Evolutionary conservation across 768 basidiomycete species (phyloP).

Genomic region (Austroboletus eburneus): DNA sequence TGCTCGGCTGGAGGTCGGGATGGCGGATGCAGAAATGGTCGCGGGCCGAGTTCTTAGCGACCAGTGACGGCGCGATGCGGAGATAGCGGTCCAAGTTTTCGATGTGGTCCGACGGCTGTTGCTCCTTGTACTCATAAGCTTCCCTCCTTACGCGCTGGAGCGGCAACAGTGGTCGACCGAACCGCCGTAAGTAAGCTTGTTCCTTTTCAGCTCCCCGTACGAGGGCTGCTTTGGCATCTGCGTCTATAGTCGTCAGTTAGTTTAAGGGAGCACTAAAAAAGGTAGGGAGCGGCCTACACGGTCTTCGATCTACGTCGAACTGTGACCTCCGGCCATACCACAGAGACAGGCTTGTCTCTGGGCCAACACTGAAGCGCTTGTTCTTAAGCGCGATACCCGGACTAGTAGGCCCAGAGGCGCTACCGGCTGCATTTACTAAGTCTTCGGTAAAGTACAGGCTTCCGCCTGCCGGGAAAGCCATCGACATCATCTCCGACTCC

Average conservation of each 20-base stretch:
- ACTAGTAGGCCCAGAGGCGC: too few relatives aligned
- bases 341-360: not conserved
- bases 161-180: slow-evolving; percentile 2
- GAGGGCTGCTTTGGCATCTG: not conserved
- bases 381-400: slow-evolving; percentile 1
- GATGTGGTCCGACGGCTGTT: slow-evolving; percentile 2
- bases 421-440: not conserved
- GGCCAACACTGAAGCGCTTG: slow-evolving; percentile 1
- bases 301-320: slow-evolving; percentile 1
- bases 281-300: not conserved
- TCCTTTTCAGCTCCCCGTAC: not conserved
- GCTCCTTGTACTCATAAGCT: not conserved
- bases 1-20: slow-evolving; percentile 40
- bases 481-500: slow-evolving; percentile 6
- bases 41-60: slow-evolving; percentile 38
- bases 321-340: slow-evolving; percentile 2
- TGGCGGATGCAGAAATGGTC: slow-evolving; percentile 45
- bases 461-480: slow-evolving; percentile 1
- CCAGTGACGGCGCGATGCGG: slow-evolving; percentile 4
- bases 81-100: slow-evolving; percentile 2
- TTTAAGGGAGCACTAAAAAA: slow-evolving; percentile 4
- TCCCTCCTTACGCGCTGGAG: slow-evolving; percentile 2
- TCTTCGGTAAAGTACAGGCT: not conserved
- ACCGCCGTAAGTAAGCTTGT: not conserved
- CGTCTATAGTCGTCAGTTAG: not conserved